Evolutionary conservation across 306 rosid genomes (phyloP).

Genomic region (Quercus alba): DNA sequence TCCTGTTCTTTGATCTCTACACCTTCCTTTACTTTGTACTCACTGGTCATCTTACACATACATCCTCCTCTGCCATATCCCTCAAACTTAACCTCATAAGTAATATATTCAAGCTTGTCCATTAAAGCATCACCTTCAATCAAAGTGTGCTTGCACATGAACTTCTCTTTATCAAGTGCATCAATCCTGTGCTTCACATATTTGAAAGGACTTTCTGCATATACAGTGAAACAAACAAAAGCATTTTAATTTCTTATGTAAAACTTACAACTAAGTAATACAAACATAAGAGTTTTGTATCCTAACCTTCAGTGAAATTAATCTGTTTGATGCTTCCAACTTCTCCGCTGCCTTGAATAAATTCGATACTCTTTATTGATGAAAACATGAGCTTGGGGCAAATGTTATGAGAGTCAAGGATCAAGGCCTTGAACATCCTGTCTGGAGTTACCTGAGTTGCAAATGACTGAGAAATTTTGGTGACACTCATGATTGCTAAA

Average conservation of each 20-base stretch:
- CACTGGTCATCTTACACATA: conserved; percentile 32
- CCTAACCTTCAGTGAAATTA: conserved; percentile 41
- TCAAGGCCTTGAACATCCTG: conserved; percentile 63
- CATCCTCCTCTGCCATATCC: conserved; percentile 45
- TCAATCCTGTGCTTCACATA: conserved; percentile 41
- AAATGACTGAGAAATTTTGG: conserved; percentile 29
- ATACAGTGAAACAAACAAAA: background rate
- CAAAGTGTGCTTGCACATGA: conserved; percentile 36
- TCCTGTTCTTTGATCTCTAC: conserved; percentile 32
- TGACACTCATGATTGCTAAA: conserved; percentile 20
- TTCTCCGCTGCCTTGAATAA: conserved; percentile 40
- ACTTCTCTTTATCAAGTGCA: conserved; percentile 34
- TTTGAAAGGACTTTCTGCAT: conserved; percentile 36
- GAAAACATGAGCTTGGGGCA: conserved; percentile 46
- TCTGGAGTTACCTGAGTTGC: conserved; percentile 36
- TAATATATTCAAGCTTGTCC: conserved; percentile 38
- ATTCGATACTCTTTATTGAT: conserved; percentile 44
- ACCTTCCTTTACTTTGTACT: conserved; percentile 35
- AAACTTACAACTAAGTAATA: background rate
- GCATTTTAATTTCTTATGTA: background rate
- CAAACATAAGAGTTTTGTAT: background rate
- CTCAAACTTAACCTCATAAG: conserved; percentile 37
- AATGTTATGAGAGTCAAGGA: conserved; percentile 36
- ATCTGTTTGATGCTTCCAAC: conserved; percentile 46
- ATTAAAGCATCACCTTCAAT: conserved; percentile 36